A percentile compares a stretch with the other conserved stretches of the same genome.
These are phyloP conservation scores for Saturnispora sekii DNA, from an alignment of 805 yeast species.

Conservation along the genomic window DNA sequence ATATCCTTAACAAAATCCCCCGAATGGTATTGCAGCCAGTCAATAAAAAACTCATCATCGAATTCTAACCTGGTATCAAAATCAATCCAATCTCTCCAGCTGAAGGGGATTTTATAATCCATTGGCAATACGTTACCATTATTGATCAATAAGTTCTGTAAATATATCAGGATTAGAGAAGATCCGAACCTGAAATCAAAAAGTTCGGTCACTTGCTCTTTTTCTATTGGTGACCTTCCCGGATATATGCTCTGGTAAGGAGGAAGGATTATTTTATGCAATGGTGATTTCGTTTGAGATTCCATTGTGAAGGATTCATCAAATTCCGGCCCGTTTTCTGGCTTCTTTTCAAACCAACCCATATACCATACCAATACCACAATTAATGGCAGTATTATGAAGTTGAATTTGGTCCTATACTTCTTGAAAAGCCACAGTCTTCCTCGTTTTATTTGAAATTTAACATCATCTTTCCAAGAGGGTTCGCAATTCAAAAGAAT, in stretches of 20 bases:
- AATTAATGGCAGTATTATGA: neutral
- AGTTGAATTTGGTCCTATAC: neutral
- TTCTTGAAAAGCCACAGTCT: neutral
- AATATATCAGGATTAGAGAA: constrained; percentile 9
- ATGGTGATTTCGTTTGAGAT: constrained; percentile 2
- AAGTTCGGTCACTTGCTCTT: neutral
- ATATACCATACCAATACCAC: neutral
- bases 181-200: constrained; percentile 16
- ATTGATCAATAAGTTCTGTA: constrained; percentile 7
- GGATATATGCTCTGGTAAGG: constrained; percentile 8
- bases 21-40: constrained; percentile 12
- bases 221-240: neutral
- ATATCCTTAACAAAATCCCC: constrained; percentile 5
- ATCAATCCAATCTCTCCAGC: constrained; percentile 27
- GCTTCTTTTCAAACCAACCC: neutral
- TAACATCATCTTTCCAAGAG: constrained; percentile 5
- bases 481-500: neutral
- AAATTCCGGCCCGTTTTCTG: neutral
- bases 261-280: constrained; percentile 12
- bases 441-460: neutral
- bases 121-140: constrained; percentile 4
- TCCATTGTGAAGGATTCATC: constrained; percentile 4
- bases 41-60: constrained; percentile 13
- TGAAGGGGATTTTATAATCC: constrained; percentile 19
- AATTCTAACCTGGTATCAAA: constrained; percentile 18